Evolutionary conservation across 345 rosid genomes (phyloP).

Genomic region (Sonneratia alba): DNA sequence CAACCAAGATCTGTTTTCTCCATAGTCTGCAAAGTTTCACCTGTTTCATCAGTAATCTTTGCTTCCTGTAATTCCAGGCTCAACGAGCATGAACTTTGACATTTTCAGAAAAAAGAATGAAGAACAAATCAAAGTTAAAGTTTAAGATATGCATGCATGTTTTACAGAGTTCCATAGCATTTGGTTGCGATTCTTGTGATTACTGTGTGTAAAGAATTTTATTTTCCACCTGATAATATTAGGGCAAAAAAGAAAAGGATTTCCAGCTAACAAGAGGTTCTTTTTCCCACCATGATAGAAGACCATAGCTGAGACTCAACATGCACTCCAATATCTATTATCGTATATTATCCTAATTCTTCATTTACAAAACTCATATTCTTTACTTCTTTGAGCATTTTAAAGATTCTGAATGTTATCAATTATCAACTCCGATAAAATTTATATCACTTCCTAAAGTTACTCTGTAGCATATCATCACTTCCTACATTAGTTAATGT

Average conservation of each 20-base stretch:
- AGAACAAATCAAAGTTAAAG: not conserved
- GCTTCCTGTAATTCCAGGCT: not conserved
- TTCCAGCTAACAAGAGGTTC: not conserved
- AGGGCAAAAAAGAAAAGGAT: not conserved
- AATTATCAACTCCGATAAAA: not conserved
- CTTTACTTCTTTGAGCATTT: not conserved
- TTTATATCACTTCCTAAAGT: too few species aligned
- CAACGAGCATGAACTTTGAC: not conserved
- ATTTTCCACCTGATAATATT: not conserved
- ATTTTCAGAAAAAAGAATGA: constrained; percentile 6
- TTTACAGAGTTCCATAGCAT: not conserved
- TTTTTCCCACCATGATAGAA: not conserved
- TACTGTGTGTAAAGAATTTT: not conserved
- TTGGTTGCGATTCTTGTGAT: not conserved
- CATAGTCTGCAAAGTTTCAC: constrained; percentile 30
- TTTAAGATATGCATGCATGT: not conserved
- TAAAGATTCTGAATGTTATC: not conserved
- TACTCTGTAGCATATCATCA: too few species aligned
- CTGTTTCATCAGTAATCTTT: not conserved
- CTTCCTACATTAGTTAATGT: too few species aligned
- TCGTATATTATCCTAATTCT: not conserved
- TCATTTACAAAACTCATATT: not conserved
- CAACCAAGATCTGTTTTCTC: constrained; percentile 61
- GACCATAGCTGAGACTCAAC: not conserved
- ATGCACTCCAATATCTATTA: not conserved